Base-by-base conservation (phyloP, 148 eudicot species). In the Chenopodium album region DNA sequence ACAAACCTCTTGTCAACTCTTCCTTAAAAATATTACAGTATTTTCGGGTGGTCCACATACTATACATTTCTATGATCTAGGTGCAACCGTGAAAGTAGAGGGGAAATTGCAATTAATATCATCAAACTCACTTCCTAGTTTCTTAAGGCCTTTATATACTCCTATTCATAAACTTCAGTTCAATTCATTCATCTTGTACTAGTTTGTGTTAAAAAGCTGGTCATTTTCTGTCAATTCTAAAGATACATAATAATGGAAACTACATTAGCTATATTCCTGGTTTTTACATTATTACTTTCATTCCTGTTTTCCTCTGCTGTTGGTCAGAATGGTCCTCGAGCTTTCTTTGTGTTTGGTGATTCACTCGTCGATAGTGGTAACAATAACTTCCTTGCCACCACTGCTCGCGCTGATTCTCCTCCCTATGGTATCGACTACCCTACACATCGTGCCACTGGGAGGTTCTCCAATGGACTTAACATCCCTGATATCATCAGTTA, bases 371-470 rank as follows among this genome's bases (percentile, higher is more conserved):
- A 92, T 59, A 87, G 77, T 78, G 95, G 95, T 28, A 92, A 92
- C 85, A 92, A 92, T 79, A 90, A 92, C 86, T 92, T 85, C 80
- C 82, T 92, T 65, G 91, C 89, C 56, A 92, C 95, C 65, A 79
- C 90, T 12, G 95, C 95, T 32, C 84, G 95, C 7, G 95, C 95
- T 1, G 95, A 92, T 78, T 70, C 91, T 2, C 92, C 91, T 2
- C 95, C 95, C 26, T 92, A 92, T 71, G 95, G 95, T 29, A 90
- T 92, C 17, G 95, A 92, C 81, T 90, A 82, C 78, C 93, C 95
- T 1, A 83, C 87, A 9, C 89, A 85, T 31, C 86, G 88, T 1
- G 78, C 95, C 37, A 92, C 91, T 1, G 95, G 95, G 2, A 92
- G 95, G 3, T 92, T 92, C 88, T 92, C 93, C 56, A 92, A 92